These are phyloP conservation scores for Fusarium oxysporum DNA, from an alignment of 2,329 filamentous ascomycete species.

Conservation along the genomic window DNA sequence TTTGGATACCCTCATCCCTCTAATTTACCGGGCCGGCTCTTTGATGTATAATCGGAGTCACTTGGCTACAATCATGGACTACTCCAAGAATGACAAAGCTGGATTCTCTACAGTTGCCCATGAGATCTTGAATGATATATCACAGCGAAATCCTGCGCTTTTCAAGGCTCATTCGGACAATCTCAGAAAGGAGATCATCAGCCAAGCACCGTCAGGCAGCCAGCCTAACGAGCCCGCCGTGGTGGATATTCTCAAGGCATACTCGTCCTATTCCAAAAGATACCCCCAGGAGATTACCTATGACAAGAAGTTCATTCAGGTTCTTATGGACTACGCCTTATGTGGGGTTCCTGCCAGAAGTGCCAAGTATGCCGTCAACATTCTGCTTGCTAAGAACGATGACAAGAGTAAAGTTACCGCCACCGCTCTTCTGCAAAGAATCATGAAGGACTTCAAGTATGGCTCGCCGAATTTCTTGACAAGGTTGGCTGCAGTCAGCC, in stretches of 20 bases:
- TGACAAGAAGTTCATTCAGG: constrained; percentile 83
- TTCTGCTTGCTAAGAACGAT: constrained; percentile 79
- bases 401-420: constrained; percentile 85
- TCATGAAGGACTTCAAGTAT: constrained; percentile 79
- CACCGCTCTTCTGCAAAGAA: constrained; percentile 82
- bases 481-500: constrained; percentile 77
- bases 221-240: constrained; percentile 76
- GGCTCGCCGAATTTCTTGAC: constrained; percentile 80
- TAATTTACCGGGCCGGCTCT: constrained; percentile 85
- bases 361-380: constrained; percentile 93
- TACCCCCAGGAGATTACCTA: constrained; percentile 86
- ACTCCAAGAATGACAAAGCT: constrained; percentile 84
- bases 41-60: constrained; percentile 96
- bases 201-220: constrained; percentile 78
- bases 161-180: constrained; percentile 94
- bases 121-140: constrained; percentile 92
- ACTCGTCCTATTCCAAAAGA: constrained; percentile 88
- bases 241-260: constrained; percentile 94
- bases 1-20: constrained; percentile 81
- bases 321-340: constrained; percentile 84
- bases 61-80: constrained; percentile 88
- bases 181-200: constrained; percentile 86
- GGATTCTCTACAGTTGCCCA: constrained; percentile 83
- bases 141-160: constrained; percentile 86
- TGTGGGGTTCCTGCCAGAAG: constrained; percentile 84